phyloP scores from a whole-genome alignment of 371 early-diverging fungal species.

The Mucor circinelloides region DNA sequence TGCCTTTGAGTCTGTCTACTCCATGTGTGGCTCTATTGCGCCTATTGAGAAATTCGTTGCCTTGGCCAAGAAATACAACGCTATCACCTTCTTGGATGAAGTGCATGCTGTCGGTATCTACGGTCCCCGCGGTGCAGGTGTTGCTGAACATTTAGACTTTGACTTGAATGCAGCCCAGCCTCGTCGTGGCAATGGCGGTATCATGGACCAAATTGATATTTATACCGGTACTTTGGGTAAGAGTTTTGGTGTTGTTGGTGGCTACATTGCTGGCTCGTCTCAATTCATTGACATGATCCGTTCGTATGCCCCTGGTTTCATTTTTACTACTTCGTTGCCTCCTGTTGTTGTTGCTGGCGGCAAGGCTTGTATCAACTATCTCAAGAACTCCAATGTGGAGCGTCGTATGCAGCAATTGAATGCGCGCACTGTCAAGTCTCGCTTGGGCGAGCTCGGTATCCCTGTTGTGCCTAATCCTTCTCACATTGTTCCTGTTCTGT shows the following conservation, averaged over 20 bases:
- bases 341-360: conserved; percentile 94
- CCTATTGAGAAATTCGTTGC: conserved; percentile 92
- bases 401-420: conserved; percentile 92
- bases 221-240: conserved; percentile 98
- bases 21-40: conserved; percentile 98
- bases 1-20: conserved; percentile 98
- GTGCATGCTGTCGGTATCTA: conserved; percentile 99
- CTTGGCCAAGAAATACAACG: conserved; percentile 96
- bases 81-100: conserved; percentile 97
- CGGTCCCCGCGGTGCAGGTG: conserved; percentile 94
- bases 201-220: conserved; percentile 94
- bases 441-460: conserved; percentile 81
- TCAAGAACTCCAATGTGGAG: conserved; percentile 81
- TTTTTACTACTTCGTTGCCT: conserved; percentile 98
- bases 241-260: conserved; percentile 97
- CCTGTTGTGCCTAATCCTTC: conserved; percentile 98
- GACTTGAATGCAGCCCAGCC: conserved; percentile 62
- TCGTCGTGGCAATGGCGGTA: conserved; percentile 58
- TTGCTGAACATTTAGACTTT: conserved; percentile 94
- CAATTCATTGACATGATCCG: conserved; percentile 94
- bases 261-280: conserved; percentile 94
- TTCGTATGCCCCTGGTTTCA: conserved; percentile 98
- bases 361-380: conserved; percentile 87
- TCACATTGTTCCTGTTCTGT: conserved; percentile 97
- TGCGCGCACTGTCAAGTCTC: conserved; percentile 84